Evolutionary conservation across 2,329 filamentous ascomycete genomes (phyloP).

Genomic region (Ceratocystis cubensis): DNA sequence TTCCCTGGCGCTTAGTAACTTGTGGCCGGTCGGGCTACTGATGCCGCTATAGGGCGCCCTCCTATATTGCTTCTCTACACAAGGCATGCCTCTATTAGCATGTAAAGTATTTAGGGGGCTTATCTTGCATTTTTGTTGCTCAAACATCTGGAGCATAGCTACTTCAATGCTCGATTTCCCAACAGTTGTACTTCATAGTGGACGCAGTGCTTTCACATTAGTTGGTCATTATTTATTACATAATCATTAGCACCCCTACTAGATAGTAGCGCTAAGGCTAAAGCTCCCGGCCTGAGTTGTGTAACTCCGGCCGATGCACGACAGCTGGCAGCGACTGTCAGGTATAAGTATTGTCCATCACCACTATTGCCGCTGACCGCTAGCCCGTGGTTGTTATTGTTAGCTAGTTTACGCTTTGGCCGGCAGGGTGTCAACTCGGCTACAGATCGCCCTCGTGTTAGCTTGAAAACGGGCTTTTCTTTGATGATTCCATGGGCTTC

Average conservation of each 20-base stretch:
- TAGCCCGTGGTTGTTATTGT: background rate
- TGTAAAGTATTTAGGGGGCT: no score
- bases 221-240: no score
- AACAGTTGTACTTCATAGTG: no score
- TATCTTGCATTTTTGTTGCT: no score
- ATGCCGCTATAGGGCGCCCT: no score
- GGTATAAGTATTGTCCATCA: background rate
- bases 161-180: no score
- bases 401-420: background rate
- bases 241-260: background rate
- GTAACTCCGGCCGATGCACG: background rate
- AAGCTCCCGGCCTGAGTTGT: background rate
- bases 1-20: no score
- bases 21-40: no score
- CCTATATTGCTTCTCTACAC: no score
- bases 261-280: background rate
- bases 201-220: no score
- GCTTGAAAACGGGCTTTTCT: background rate
- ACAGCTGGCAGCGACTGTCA: slow-evolving; percentile 4
- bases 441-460: background rate
- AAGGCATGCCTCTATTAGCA: no score
- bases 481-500: slow-evolving; percentile 1
- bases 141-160: no score
- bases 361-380: background rate
- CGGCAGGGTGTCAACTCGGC: background rate